Evolutionary conservation across 2,329 filamentous ascomycete genomes (phyloP), one percentile per base, ranked within the genome.

Genomic region (Penicillium sp.): DNA sequence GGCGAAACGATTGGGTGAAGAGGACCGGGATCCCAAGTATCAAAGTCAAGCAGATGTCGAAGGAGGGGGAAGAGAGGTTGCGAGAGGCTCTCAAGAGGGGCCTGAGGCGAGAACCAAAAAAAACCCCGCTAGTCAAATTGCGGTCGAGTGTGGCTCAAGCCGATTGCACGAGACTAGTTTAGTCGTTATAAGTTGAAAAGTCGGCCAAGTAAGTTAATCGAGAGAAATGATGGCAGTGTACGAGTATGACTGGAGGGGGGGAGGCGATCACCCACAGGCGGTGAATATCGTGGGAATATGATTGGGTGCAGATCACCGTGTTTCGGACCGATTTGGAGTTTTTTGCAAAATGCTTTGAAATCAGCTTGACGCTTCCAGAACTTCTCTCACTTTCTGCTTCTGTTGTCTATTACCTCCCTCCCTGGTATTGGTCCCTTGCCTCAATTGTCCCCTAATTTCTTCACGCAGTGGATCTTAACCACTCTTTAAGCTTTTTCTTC

Each of bases 71-170:
- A 29, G 47, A 55, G 46, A 58, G 44, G 49, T 47, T 45, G 34
- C 24, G 49, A 55, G 47, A 29, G 42, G 32, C 49, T 52, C 29
- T 16, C 34, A 34, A 54, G 54, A 54, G 58, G 58, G 47, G 54
- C 56, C 56, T 61, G 54, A 61, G 58, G 58, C 56, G 49, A 55
- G 31, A 22, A 52, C 13, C 44, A 5, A 18, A 32, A 34, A 22
- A 52, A 38, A 32, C 38, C 49, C 49, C 49, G 43, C 52, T 54
- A 54, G 52, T 50, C 52, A 42, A 21, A 32, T 50, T 50, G 27
- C 47, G 47, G 52, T 22, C 24, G 11, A 49, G 9, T 54, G 52
- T 54, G 52, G 52, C 52, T 54, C 18, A 42, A 13, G 13, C 27
- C 38, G 43, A 21, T 32, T 44, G 43, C 22, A 44, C 14, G 36